Conservation (phyloP, 1,139 yeast species). For the Pichia sp. region DNA sequence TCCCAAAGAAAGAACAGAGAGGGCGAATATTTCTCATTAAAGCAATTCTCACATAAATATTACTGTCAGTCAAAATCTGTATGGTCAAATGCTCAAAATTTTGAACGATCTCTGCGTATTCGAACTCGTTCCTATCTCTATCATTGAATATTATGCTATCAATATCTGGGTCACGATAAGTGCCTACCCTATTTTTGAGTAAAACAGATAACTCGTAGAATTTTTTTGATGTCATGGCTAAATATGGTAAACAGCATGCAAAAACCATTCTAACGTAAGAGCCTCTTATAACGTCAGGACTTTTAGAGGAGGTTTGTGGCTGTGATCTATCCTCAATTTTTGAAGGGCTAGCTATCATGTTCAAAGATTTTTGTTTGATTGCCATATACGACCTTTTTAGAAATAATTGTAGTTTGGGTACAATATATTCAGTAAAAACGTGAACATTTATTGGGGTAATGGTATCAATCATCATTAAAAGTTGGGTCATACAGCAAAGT, state of each 20-base stretch:
- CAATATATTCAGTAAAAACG: constrained; percentile 73
- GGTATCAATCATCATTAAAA: constrained; percentile 59
- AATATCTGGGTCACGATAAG: constrained; percentile 36
- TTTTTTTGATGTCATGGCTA: constrained; percentile 59
- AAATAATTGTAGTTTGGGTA: constrained; percentile 61
- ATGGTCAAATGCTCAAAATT: constrained; percentile 65
- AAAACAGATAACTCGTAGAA: constrained; percentile 65
- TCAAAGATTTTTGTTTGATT: constrained; percentile 2
- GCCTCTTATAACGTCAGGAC: constrained; percentile 5
- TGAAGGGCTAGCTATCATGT: not conserved
- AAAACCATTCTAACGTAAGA: constrained; percentile 57
- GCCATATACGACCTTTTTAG: constrained; percentile 32
- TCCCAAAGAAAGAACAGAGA: constrained; percentile 77
- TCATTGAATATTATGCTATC: constrained; percentile 26
- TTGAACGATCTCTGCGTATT: constrained; percentile 30
- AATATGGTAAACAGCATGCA: constrained; percentile 67
- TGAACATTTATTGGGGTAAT: constrained; percentile 73
- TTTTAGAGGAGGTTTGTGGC: not conserved
- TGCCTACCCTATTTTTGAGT: constrained; percentile 37
- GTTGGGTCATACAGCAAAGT: constrained; percentile 53
- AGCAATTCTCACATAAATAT: constrained; percentile 63
- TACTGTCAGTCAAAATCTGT: constrained; percentile 63
- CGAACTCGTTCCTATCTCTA: constrained; percentile 31
- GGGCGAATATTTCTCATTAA: constrained; percentile 66
- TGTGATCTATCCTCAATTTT: not conserved